Percentiles rank a stretch among this genome's conserved stretches.
phyloP scores from a whole-genome alignment of 1,284 basidiomycete genomes.

The Pseudozyma sp. region DNA sequence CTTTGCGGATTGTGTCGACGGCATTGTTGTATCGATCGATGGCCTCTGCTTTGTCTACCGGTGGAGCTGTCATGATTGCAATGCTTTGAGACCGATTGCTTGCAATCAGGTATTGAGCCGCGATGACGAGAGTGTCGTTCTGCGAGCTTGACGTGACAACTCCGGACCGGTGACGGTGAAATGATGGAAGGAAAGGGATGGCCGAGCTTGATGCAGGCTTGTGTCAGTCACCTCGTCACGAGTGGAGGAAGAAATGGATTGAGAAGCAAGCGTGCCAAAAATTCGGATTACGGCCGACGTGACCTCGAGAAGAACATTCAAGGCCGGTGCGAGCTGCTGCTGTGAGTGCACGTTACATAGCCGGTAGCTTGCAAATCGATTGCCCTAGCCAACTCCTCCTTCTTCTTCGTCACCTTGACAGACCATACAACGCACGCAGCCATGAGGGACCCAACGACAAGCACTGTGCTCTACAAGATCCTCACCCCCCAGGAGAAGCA shows the following conservation, averaged over 20 bases:
- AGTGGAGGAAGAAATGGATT: conserved; percentile 5
- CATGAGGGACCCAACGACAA: conserved; percentile 50
- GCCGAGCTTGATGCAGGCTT: conserved; percentile 6
- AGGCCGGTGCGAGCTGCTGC: too few species aligned
- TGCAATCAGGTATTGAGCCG: not conserved
- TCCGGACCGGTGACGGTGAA: too few species aligned
- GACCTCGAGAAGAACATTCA: conserved; percentile 3
- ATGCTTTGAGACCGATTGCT: not conserved
- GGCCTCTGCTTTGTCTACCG: conserved; percentile 3
- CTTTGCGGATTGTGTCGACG: conserved; percentile 20
- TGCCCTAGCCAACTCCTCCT: too few species aligned
- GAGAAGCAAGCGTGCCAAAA: not conserved
- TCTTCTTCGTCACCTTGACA: too few species aligned
- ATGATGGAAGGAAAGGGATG: not conserved
- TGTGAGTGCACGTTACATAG: too few species aligned
- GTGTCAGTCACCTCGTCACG: conserved; percentile 9
- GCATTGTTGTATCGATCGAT: conserved; percentile 35
- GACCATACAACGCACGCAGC: not conserved
- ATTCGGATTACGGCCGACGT: conserved; percentile 9
- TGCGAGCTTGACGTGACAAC: too few species aligned
- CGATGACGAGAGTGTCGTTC: not conserved
- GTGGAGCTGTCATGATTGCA: conserved; percentile 13
- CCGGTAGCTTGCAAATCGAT: too few species aligned
- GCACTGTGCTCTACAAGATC: conserved; percentile 63
- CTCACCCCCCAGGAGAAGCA: conserved; percentile 54